Conservation (phyloP, 1,284 basidiomycete species). For the Chalciporus sp. region DNA sequence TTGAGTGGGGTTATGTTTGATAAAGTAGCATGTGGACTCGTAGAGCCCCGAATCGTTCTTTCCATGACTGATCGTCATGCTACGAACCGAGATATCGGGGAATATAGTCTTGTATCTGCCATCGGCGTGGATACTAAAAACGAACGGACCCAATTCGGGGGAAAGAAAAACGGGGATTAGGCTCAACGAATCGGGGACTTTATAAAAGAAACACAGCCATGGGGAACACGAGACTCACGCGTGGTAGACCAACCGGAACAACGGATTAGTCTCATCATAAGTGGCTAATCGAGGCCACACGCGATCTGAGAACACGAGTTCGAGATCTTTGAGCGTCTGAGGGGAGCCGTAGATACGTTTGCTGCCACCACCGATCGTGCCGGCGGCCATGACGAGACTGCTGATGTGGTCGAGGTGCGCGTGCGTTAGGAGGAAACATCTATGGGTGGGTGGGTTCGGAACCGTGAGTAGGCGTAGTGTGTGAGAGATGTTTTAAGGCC, state of each 20-base stretch:
- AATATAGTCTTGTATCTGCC: constrained; percentile 54
- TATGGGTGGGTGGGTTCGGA: constrained; percentile 27
- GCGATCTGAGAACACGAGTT: constrained; percentile 74
- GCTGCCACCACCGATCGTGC: constrained; percentile 61
- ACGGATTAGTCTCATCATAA: constrained; percentile 61
- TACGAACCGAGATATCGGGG: constrained; percentile 62
- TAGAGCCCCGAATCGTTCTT: constrained; percentile 54
- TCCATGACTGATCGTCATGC: constrained; percentile 74
- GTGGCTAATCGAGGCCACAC: constrained; percentile 85
- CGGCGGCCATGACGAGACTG: constrained; percentile 75
- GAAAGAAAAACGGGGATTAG: constrained; percentile 4
- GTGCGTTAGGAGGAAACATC: constrained; percentile 78
- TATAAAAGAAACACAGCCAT: not conserved
- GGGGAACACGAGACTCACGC: constrained; percentile 43
- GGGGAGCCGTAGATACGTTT: constrained; percentile 67
- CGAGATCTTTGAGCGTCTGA: constrained; percentile 67
- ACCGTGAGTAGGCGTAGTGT: not conserved
- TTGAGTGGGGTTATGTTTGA: constrained; percentile 58
- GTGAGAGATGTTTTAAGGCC: not conserved
- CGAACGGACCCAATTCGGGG: not conserved
- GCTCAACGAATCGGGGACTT: not conserved
- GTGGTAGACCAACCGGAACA: constrained; percentile 59
- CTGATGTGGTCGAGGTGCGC: constrained; percentile 83
- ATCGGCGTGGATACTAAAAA: constrained; percentile 40
- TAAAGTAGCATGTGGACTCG: constrained; percentile 75